A percentile compares a stretch with the other conserved stretches of the same genome.
Conservation (phyloP, 768 basidiomycete genomes). For the Punctularia strigosozonata region DNA sequence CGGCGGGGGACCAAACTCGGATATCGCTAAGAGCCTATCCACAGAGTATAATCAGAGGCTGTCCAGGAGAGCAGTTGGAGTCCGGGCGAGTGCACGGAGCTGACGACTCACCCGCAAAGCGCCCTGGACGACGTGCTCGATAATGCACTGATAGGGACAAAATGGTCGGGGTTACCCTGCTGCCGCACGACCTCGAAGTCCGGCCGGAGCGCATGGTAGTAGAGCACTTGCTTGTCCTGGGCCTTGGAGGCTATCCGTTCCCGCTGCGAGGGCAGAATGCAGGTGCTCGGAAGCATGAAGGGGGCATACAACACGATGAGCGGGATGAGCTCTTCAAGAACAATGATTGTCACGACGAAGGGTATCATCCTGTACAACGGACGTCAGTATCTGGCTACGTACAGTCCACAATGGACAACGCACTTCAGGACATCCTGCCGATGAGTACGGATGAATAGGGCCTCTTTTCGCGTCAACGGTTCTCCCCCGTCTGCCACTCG, state of each 20-base stretch:
- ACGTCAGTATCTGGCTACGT: not conserved
- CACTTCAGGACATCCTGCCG: conserved; percentile 64
- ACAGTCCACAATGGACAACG: conserved; percentile 6
- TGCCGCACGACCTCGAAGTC: conserved; percentile 12
- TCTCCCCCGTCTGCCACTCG: conserved; percentile 50
- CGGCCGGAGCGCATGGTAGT: conserved; percentile 9
- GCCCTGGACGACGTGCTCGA: conserved; percentile 23
- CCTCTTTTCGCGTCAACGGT: conserved; percentile 56
- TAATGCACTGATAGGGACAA: conserved; percentile 25
- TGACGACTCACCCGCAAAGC: conserved; percentile 43
- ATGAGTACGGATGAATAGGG: conserved; percentile 55
- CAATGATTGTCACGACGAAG: conserved; percentile 59
- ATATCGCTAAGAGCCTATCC: conserved; percentile 23
- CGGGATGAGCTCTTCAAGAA: conserved; percentile 75
- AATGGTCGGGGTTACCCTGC: conserved; percentile 12
- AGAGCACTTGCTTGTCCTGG: conserved; percentile 26
- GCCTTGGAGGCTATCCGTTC: conserved; percentile 47
- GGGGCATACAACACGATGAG: conserved; percentile 81
- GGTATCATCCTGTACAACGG: conserved; percentile 52
- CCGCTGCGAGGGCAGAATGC: conserved; percentile 71
- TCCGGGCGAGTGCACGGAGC: too few relatives aligned
- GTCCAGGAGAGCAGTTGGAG: too few relatives aligned
- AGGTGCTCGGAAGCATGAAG: conserved; percentile 76
- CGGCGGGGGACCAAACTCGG: conserved; percentile 24
- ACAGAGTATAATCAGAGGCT: not conserved